Base-by-base conservation (phyloP, 1,139 yeast genomes). In the Blastobotrys illinoisensis region DNA sequence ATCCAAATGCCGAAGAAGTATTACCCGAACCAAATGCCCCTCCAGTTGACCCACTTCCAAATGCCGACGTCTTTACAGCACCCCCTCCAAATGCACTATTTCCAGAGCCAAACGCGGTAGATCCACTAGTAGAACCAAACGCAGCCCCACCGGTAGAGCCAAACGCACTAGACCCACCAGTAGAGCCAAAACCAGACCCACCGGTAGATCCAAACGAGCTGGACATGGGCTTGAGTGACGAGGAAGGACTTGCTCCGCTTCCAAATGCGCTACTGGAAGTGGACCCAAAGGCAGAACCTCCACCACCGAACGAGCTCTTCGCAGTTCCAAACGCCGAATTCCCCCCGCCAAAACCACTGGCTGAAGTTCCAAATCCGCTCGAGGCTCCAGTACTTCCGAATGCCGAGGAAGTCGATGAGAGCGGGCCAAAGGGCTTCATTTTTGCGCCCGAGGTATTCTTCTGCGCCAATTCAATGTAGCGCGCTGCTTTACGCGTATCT, bases 401-500 rank as follows among this genome's bases (percentile, higher is more conserved):
- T n/a, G 40, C 40, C 3, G 40, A 32, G 16, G 40, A 32, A n/a
- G 14, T 32, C 40, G 40, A 32, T 7, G 40, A 32, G 3, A 32
- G 40, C 16, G 63, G 56, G 3, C 58, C 58, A 43, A 47, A 60
- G 1, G 63, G 61, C 48, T 63, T 64, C 26, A 65, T 63, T 9
- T 68, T 67, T 1, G 63, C 59, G 16, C 60, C 58, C 16, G 70
- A 68, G 24, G 69, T 69, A 56, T 71, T 32, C 3, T 32, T 32
- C 16, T 32, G 74, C 1, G 80, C 72, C 44, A 75, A 63, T 57
- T 82, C 86, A n/a, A 78, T 67, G 64, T 77, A 83, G 51, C 86
- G 72, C 1, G 82, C 85, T 5, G 85, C 86, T 60, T 76, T 73
- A 36, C 72, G 70, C 9, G 79, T 67, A 57, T 79, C 78, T 1